These are phyloP conservation scores for Fusarium sp. DNA, from an alignment of 2,329 filamentous ascomycete genomes.

Conservation along the genomic window DNA sequence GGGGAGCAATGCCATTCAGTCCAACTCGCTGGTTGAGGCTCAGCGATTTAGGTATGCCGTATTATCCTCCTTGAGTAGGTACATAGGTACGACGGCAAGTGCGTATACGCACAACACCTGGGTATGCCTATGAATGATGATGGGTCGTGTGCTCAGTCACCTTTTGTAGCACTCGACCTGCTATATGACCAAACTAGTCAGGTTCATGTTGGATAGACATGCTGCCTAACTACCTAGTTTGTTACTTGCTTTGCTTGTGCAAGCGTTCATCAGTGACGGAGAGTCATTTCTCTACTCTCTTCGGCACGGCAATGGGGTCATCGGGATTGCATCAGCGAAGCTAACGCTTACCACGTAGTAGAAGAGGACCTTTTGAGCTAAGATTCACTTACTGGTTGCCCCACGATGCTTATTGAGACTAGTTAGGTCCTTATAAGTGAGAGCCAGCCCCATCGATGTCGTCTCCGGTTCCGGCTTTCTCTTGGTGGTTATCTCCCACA, in stretches of 20 bases:
- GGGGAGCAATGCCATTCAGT: constrained; percentile 20
- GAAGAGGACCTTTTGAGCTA: constrained; percentile 18
- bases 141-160: constrained; percentile 33
- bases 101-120: constrained; percentile 17
- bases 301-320: background rate
- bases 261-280: background rate
- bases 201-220: background rate
- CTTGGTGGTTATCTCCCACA: constrained; percentile 6
- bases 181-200: constrained; percentile 5
- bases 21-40: constrained; percentile 7
- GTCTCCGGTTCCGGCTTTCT: constrained; percentile 11
- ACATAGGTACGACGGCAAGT: constrained; percentile 7
- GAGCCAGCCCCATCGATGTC: constrained; percentile 19
- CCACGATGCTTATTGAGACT: constrained; percentile 25
- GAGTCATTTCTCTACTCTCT: constrained; percentile 19
- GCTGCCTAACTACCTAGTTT: background rate
- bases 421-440: constrained; percentile 29
- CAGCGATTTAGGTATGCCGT: background rate
- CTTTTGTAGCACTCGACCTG: constrained; percentile 19
- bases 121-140: background rate
- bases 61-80: background rate
- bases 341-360: constrained; percentile 20
- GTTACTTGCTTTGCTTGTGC: background rate
- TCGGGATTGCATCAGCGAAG: constrained; percentile 32
- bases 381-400: constrained; percentile 16